Conservation (phyloP, 139 green algal genomes). For the Coelastrella sp. region DNA sequence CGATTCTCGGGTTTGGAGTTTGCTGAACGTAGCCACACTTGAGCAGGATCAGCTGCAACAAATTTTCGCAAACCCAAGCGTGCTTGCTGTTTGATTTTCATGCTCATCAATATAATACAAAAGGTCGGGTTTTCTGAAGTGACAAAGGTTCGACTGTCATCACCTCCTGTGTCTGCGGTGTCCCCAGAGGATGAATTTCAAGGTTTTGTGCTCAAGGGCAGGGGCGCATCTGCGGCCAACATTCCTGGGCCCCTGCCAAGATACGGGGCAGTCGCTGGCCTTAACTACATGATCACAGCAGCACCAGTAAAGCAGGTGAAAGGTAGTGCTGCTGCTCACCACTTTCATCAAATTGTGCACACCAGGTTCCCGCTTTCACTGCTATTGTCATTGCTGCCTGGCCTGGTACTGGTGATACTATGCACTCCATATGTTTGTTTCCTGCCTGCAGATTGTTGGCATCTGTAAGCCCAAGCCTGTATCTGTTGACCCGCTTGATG, state of each 20-base stretch:
- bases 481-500: constrained; percentile 50
- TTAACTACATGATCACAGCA: constrained; percentile 68
- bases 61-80: not conserved
- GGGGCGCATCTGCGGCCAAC: constrained; percentile 15
- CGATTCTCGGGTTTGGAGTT: too few relatives aligned
- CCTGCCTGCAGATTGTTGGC: constrained; percentile 51
- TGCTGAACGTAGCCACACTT: too few relatives aligned
- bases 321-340: not conserved
- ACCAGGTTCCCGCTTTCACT: not conserved
- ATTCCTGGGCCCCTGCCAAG: constrained; percentile 67
- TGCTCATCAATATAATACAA: too few relatives aligned
- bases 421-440: not conserved
- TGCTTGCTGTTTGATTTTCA: too few relatives aligned
- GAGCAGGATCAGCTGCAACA: too few relatives aligned
- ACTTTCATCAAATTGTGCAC: not conserved
- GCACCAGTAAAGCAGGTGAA: constrained; percentile 47
- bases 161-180: not conserved
- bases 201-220: constrained; percentile 58
- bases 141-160: too few relatives aligned
- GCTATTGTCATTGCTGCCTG: not conserved
- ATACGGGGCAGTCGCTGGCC: constrained; percentile 66
- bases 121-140: too few relatives aligned
- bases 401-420: too few relatives aligned
- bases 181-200: constrained; percentile 53
- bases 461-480: constrained; percentile 58